Evolutionary conservation across 192 early-diverging fungal species (phyloP), one percentile per base, ranked within the genome.

Genomic region (Linnemannia hyalina): DNA sequence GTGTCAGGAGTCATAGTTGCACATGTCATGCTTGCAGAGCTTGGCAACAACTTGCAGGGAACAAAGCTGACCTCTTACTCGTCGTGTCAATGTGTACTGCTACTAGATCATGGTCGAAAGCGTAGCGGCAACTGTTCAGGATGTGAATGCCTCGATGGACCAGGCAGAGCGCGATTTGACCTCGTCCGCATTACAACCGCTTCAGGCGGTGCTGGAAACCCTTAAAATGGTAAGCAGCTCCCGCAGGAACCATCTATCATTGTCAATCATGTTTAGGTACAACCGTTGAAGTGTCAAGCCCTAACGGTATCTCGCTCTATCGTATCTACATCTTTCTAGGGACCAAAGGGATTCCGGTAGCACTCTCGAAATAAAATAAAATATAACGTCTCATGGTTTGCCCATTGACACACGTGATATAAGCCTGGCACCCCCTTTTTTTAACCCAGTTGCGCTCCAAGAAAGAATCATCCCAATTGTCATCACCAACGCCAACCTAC

Each of bases 201-300:
- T 86, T 6, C 84, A 86, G 15, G 84, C 84, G 6, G 76, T 86
- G 0, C 26, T 86, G 15, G 84, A 78, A 35, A 73, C 84, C 1
- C 42, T 86, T 38, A 86, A 81, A 65, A 81, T 86, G 80, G 79
- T 86, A 70, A 29, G 4, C 49, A n/a, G 20, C 18, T 22, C 16
- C 23, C 22, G 10, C 40, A 16, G 44, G 0, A 9, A 11, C 23
- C 44, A 29, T 40, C n/a, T 7, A 20, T 46, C n/a, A 35, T 8
- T 9, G 44, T 70, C 16, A 13, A 41, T 32, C 13, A 49, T 13
- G 13, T 36, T 9, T 4, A 36, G 3, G 9, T 52, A 47, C 55
- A 10, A 46, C 23, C 26, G 1, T 57, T 22, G 54, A 63, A 65
- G 18, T 49, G 40, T 41, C 15, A 35, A 20, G 47, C 54, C 38